These are phyloP conservation scores for Brassica napus DNA, from an alignment of 345 rosid species.

Conservation along the genomic window Da-Ae NC_063441.1:5587001-5587500, in stretches of 20 bases:
- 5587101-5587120: constrained; percentile 45
- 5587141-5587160: constrained; percentile 62
- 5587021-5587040: constrained; percentile 58
- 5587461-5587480: constrained; percentile 60
- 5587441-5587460: constrained; percentile 91
- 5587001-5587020: constrained; percentile 77
- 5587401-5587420: constrained; percentile 69
- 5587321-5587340: constrained; percentile 82
- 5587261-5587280: constrained; percentile 78
- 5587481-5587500: constrained; percentile 59
- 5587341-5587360: constrained; percentile 79
- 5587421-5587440: constrained; percentile 75
- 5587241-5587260: constrained; percentile 56
- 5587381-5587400: constrained; percentile 89
- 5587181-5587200: constrained; percentile 48
- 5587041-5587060: constrained; percentile 65
- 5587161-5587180: constrained; percentile 49
- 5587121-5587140: constrained; percentile 65
- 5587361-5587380: constrained; percentile 64
- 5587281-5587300: constrained; percentile 72
- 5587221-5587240: constrained; percentile 66
- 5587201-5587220: constrained; percentile 66
- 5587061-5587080: constrained; percentile 60
- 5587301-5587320: constrained; percentile 66
- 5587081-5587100: constrained; percentile 53